Conservation (phyloP, 495 filamentous ascomycete genomes). For the Thozetella sp. region DNA sequence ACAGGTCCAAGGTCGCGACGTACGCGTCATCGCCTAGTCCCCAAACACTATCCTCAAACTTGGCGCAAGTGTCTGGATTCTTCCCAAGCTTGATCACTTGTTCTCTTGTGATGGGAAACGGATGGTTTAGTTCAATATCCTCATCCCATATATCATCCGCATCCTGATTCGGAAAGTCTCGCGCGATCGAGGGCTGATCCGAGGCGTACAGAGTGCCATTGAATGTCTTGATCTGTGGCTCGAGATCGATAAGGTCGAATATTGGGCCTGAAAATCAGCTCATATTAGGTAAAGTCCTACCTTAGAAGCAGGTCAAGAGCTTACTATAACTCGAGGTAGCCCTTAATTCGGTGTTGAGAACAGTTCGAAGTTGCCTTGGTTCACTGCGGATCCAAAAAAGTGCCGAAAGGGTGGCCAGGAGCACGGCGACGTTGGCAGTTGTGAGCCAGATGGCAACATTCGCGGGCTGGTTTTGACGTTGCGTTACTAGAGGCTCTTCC, state of each 20-base stretch:
- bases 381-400: too few species aligned
- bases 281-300: too few species aligned
- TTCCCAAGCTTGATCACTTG: conserved; percentile 30
- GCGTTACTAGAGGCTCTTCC: too few species aligned
- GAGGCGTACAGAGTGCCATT: neutral
- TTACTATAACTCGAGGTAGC: too few species aligned
- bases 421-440: too few species aligned
- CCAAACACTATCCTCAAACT: conserved; percentile 25
- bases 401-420: too few species aligned
- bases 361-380: too few species aligned
- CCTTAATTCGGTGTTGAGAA: too few species aligned
- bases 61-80: conserved; percentile 26
- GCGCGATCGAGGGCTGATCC: neutral
- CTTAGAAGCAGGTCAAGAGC: too few species aligned
- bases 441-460: too few species aligned
- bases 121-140: neutral
- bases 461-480: too few species aligned
- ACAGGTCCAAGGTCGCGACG: conserved; percentile 26
- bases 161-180: neutral
- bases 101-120: conserved; percentile 14
- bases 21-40: conserved; percentile 32
- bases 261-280: too few species aligned
- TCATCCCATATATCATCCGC: neutral
- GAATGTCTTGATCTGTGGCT: neutral
- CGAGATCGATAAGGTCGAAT: neutral